Evolutionary conservation across 331 rosid species (phyloP).

Genomic region (Dryas integrifolia): DNA sequence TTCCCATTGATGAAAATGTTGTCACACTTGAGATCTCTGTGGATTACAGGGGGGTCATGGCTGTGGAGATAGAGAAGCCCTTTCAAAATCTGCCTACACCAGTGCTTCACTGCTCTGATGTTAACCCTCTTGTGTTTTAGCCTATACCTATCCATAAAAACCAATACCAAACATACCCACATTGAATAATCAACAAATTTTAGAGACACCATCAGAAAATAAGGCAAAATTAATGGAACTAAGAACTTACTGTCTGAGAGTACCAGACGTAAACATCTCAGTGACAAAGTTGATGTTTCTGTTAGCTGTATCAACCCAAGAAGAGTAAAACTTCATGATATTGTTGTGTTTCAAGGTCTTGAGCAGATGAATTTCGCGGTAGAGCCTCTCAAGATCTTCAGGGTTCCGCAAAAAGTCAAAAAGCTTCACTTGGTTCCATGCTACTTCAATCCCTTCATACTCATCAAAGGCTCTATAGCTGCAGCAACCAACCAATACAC

Average conservation of each 20-base stretch:
- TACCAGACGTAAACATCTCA: constrained; percentile 98
- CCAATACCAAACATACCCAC: constrained; percentile 16
- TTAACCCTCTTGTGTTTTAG: constrained; percentile 73
- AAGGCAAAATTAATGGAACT: neutral
- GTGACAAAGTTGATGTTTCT: constrained; percentile 94
- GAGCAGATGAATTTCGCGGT: constrained; percentile 92
- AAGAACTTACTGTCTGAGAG: constrained; percentile 82
- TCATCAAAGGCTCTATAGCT: constrained; percentile 95
- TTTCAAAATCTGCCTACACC: constrained; percentile 93
- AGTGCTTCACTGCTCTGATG: constrained; percentile 90
- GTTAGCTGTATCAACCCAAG: constrained; percentile 84
- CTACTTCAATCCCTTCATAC: constrained; percentile 96
- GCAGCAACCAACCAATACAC: constrained; percentile 31
- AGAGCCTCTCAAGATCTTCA: constrained; percentile 83
- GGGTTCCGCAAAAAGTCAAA: constrained; percentile 70
- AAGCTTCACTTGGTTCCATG: constrained; percentile 98
- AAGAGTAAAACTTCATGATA: constrained; percentile 88
- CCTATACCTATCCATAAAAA: constrained; percentile 66
- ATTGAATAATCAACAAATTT: constrained; percentile 18
- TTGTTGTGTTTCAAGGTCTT: constrained; percentile 78
- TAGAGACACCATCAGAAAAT: neutral
- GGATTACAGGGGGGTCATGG: constrained; percentile 89
- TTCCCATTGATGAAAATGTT: constrained; percentile 95
- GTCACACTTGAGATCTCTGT: constrained; percentile 98
- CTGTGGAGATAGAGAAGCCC: constrained; percentile 94